Conservation (phyloP, 306 rosid genomes). For the Fragaria nilgerrensis region DNA sequence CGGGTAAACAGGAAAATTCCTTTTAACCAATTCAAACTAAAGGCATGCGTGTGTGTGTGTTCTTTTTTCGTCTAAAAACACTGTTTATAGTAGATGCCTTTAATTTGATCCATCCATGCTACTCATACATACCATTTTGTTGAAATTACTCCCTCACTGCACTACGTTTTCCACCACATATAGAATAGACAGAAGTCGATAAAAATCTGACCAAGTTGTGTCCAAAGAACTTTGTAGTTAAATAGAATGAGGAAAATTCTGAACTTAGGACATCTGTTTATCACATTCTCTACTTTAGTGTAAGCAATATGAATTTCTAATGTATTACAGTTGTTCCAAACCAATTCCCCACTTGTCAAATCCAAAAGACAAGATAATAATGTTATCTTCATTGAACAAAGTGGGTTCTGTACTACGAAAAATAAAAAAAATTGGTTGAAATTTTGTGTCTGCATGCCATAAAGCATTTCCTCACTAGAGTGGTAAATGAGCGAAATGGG, state of each 20-base stretch:
- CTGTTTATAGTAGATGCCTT: slow-evolving; percentile 21
- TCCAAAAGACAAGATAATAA: neutral
- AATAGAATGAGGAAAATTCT: neutral
- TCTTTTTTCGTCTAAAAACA: neutral
- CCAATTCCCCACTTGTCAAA: neutral
- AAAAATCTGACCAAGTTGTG: neutral
- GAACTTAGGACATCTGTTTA: neutral
- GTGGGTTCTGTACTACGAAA: neutral
- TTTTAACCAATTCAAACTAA: slow-evolving; percentile 23
- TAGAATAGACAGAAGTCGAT: neutral
- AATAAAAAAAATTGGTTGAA: neutral
- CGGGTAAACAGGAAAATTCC: slow-evolving; percentile 8
- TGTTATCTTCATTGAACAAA: neutral
- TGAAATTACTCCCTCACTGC: neutral
- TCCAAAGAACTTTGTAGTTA: neutral
- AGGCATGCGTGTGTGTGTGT: neutral
- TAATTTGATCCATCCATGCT: slow-evolving; percentile 17
- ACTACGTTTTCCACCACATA: neutral
- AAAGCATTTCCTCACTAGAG: neutral
- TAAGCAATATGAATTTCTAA: neutral
- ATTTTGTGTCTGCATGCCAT: neutral
- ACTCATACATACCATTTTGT: slow-evolving; percentile 23
- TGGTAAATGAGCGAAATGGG: slow-evolving; percentile 10
- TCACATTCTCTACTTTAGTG: slow-evolving; percentile 5
- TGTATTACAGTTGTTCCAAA: neutral